Evolutionary conservation across 1,139 yeast species (phyloP).

Genomic region (Protomyces lactucae-debilis): DNA sequence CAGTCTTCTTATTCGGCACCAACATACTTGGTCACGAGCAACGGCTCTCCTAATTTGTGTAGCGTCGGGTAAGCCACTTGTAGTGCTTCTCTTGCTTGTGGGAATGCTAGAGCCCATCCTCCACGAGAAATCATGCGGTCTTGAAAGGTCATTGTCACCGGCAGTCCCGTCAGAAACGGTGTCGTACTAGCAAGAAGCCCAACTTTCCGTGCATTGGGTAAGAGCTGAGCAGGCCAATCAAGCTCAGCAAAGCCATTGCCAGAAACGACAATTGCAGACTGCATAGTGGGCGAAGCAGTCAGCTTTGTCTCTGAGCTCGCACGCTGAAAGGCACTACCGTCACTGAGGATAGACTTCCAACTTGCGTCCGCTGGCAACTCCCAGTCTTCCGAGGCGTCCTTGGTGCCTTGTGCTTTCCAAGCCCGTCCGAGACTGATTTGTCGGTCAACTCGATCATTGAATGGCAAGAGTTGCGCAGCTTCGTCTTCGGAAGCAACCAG

Average conservation of each 20-base stretch:
- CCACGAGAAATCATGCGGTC: conserved; percentile 1
- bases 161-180: conserved; percentile 23
- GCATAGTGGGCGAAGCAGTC: background rate
- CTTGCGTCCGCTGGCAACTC: conserved; percentile 1
- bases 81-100: background rate
- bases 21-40: conserved; percentile 18
- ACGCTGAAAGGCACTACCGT: background rate
- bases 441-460: conserved; percentile 8
- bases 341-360: conserved; percentile 13
- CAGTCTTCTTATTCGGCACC: background rate
- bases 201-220: conserved; percentile 6
- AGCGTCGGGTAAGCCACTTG: conserved; percentile 9
- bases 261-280: conserved; percentile 27
- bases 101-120: conserved; percentile 16
- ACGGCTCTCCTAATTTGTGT: conserved; percentile 12
- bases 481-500: conserved; percentile 22
- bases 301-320: background rate
- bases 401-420: conserved; percentile 19
- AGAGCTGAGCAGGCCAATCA: conserved; percentile 17
- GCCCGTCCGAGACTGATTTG: conserved; percentile 25
- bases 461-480: conserved; percentile 4
- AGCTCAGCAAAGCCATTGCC: conserved; percentile 11
- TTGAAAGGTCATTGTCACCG: conserved; percentile 11
- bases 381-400: conserved; percentile 9
- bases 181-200: conserved; percentile 16